phyloP scores from a whole-genome alignment of 306 rosid genomes.

The Glycine tomentella region DNA sequence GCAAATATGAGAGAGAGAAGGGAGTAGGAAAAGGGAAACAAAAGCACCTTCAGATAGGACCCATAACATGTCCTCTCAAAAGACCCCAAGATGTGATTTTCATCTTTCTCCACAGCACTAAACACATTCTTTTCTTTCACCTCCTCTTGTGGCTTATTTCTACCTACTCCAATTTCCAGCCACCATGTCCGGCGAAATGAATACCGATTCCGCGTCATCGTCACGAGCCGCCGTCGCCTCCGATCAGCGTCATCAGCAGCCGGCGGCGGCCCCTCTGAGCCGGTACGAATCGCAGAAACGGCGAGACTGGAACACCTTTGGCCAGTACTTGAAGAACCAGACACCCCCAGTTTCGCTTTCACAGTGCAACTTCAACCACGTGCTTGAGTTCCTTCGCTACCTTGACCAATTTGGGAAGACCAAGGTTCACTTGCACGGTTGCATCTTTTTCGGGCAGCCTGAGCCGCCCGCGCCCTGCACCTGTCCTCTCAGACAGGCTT shows the following conservation, averaged over 20 bases:
- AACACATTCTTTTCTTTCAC: conserved; percentile 51
- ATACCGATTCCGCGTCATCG: conserved; percentile 51
- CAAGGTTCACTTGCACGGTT: conserved; percentile 83
- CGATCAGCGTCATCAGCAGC: conserved; percentile 41
- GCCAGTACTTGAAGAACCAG: conserved; percentile 80
- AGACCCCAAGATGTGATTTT: conserved; percentile 78
- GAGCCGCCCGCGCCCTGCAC: conserved; percentile 95
- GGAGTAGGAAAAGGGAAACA: conserved; percentile 50
- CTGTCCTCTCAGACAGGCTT: conserved; percentile 87
- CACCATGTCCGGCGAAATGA: conserved; percentile 60
- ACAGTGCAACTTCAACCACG: conserved; percentile 83
- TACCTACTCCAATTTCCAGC: neutral
- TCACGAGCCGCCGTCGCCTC: conserved; percentile 15
- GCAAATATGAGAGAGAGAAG: conserved; percentile 30
- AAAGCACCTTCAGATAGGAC: conserved; percentile 68
- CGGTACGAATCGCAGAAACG: conserved; percentile 88
- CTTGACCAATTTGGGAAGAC: conserved; percentile 94
- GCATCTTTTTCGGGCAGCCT: conserved; percentile 88
- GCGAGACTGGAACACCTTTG: conserved; percentile 94
- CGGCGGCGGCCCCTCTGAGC: conserved; percentile 59
- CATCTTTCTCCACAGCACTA: conserved; percentile 74
- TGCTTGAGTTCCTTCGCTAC: conserved; percentile 85
- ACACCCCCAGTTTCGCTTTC: conserved; percentile 71
- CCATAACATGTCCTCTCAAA: conserved; percentile 83
- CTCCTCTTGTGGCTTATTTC: conserved; percentile 6